A percentile compares a stretch with the other conserved stretches of the same genome.
phyloP scores from a whole-genome alignment of 495 filamentous ascomycete genomes.

The Tuber calosporum region DNA sequence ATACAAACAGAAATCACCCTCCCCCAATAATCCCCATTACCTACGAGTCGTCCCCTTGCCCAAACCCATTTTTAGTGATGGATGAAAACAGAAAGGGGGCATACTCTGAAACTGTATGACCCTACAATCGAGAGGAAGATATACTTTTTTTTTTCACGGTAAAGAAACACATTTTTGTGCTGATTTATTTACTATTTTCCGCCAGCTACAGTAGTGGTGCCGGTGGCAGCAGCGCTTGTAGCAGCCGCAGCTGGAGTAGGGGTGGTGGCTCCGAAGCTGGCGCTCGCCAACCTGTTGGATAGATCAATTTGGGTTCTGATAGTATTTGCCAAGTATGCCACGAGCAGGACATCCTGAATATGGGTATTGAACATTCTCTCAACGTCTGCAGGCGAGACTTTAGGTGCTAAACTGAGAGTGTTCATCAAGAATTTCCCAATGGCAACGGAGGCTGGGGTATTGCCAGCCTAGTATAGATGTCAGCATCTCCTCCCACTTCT shows the following conservation, averaged over 20 bases:
- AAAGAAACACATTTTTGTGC: background rate
- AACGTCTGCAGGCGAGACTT: conserved; percentile 80
- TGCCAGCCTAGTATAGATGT: conserved; percentile 47
- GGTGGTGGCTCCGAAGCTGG: background rate
- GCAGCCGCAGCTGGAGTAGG: background rate
- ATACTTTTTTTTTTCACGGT: background rate
- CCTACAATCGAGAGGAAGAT: background rate
- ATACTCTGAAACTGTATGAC: background rate
- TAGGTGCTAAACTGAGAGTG: conserved; percentile 81
- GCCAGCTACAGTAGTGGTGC: background rate
- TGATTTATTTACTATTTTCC: conserved; percentile 4
- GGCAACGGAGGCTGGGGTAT: conserved; percentile 65
- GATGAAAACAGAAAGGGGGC: background rate
- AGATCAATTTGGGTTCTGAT: conserved; percentile 99
- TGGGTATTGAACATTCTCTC: conserved; percentile 99
- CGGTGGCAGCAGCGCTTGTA: background rate
- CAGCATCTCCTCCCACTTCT: background rate
- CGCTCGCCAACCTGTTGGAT: conserved; percentile 80
- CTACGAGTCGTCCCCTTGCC: background rate
- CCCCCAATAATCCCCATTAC: background rate
- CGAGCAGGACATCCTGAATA: conserved; percentile 94
- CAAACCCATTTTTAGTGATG: background rate
- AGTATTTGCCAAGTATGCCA: conserved; percentile 94
- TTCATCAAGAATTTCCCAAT: conserved; percentile 92
- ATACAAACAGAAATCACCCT: background rate